Evolutionary conservation across 768 basidiomycete species (phyloP), one percentile per base, ranked within the genome.

Genomic region (Tulasnella sp.): DNA sequence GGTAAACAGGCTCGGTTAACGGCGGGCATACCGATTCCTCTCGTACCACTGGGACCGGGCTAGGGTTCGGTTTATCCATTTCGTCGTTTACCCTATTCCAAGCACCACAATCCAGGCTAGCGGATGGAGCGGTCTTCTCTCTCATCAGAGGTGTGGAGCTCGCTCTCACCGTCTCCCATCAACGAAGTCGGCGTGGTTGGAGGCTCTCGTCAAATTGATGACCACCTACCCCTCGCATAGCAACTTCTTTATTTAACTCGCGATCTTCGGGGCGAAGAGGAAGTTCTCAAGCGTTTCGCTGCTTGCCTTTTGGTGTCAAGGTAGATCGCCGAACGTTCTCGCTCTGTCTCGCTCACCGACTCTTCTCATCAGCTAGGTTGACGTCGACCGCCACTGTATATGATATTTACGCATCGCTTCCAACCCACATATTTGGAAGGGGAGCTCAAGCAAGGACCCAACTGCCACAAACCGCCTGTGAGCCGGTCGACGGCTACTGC

Each of bases 241-340:
- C 0, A 87, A 90, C 77, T 98, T 99, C 86, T 98, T 93, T 86
- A 87, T 99, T n/a, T 79, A 97, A 98, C 83, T 84, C 90, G 0
- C 99, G 97, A 97, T 97, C 97, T 0, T n/a, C 96, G 94, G 92
- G 97, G 97, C 0, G 98, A 98, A 84, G 97, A 99, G 85, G 94
- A 96, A 78, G 86, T 96, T 19, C 86, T 98, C 39, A 94, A 94
- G 82, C 93, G 88, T 0, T 86, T 98, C 10, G 89, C 93, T 3
- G 85, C 87, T 2, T 86, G 87, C 0, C 98, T 97, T 82, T n/a
- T n/a, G 87, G 89, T 46, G 86, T 88, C 77, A 88, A 89, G 86
- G 94, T 93, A 81, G 31, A 84, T 82, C 16, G 16, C 16, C 31
- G 12, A n/a, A 9, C 48, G 8, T 44, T n/a, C 19, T 6, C n/a